Base-by-base conservation (phyloP, 495 filamentous ascomycete genomes). In the Trichocladium antarcticum region DNA sequence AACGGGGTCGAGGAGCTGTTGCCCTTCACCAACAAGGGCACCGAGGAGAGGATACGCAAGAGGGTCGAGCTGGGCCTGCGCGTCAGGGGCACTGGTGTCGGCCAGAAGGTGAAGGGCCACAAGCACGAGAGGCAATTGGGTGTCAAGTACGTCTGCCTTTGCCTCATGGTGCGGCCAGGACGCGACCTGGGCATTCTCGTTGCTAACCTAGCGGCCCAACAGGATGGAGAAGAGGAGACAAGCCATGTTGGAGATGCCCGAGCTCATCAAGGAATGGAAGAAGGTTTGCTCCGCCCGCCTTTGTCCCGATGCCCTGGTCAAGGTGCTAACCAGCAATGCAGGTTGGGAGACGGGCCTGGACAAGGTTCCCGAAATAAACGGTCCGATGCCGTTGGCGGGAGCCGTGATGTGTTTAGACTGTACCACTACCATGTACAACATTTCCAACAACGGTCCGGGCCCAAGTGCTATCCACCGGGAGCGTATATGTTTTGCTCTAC, bases 91-190 rank as follows among this genome's bases (percentile, higher is more conserved):
- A 95, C 92, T 15, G 87, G 90, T 73, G 77, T 87, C 51, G 89
- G 88, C n/a, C 78, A 93, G 73, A 80, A 77, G 64, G 89, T 95
- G 56, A 96, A 95, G 80, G 92, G 92, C 59, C 87, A 96, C 68
- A 75, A 77, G 63, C 86, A 86, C 80, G 92, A 98, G 75, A 79
- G 92, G 66, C 85, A 81, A 54, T 69, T 95, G 74, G 82, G 84
- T 70, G 71, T 74, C 40, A 79, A 79, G 76, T 79, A 77, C 46
- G 79, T 77, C 42, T 37, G 34, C 7, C 16, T 42, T 31, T 34
- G 5, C 1, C 5, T 8, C 20, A 5, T 15, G 22, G n/a, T 10
- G 27, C 15, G 24, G 39, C 15, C 29, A 28, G 1, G 17, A n/a
- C n/a, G n/a, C n/a, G 31, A 14, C 21, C 16, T 37, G 43, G 47